Conservation (phyloP, 2,329 filamentous ascomycete species). For the Cytospora piceae region DNA sequence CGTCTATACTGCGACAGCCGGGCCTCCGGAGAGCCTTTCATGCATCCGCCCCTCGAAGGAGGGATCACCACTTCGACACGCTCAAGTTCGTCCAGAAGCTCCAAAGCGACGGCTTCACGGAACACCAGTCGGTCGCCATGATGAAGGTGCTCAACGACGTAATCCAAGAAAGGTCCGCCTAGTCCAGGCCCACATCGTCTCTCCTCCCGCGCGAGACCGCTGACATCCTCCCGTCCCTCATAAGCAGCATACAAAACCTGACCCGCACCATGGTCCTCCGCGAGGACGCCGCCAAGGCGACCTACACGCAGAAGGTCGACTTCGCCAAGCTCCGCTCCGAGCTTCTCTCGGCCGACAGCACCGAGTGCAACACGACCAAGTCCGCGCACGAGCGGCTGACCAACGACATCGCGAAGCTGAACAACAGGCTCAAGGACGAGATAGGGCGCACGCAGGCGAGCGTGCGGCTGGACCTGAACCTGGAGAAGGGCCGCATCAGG, state of each 20-base stretch:
- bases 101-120: conserved; percentile 89
- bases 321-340: conserved; percentile 97
- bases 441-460: conserved; percentile 92
- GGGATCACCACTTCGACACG: conserved; percentile 97
- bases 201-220: not conserved
- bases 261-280: conserved; percentile 97
- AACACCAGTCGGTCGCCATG: conserved; percentile 95
- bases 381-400: conserved; percentile 89
- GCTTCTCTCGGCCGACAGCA: conserved; percentile 87
- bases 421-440: conserved; percentile 86
- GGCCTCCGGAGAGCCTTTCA: conserved; percentile 63
- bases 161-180: conserved; percentile 80
- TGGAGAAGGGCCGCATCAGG: conserved; percentile 94
- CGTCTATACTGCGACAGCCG: conserved; percentile 37
- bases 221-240: conserved; percentile 10
- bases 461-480: conserved; percentile 87
- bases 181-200: not conserved
- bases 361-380: conserved; percentile 85
- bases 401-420: conserved; percentile 94
- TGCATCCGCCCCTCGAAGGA: conserved; percentile 60
- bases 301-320: conserved; percentile 89
- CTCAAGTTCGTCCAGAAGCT: conserved; percentile 94
- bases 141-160: conserved; percentile 97
- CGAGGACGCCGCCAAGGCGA: conserved; percentile 85
- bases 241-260: conserved; percentile 83